Evolutionary conservation across 116 monocot genomes (phyloP), one percentile per base, ranked within the genome.

Genomic region (Papilionanthe hybrid): DNA sequence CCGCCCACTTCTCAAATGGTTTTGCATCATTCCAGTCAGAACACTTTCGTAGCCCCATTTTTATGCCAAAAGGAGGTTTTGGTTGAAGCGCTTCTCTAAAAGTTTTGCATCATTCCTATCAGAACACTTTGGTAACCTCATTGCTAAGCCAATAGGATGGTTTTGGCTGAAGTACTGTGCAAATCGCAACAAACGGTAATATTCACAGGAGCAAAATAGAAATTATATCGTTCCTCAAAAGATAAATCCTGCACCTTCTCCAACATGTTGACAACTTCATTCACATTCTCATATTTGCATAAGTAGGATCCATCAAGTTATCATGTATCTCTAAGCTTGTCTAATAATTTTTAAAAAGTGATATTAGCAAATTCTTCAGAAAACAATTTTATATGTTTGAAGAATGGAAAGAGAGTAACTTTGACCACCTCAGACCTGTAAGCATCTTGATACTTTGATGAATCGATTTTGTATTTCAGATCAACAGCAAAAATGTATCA

Each of bases 141-240:
- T 79, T 4, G 93, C 89, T 50, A 98, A 85, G 75, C 86, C 81
- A 41, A 98, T 94, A 1, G 91, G 98, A 1, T 72, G 85, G 8
- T 88, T 87, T 84, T 93, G 79, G 66, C 94, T 91, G 67, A 91
- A 98, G 17, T 87, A 79, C 13, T 83, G 79, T 17, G 98, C 94
- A 84, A 94, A 98, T 44, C 84, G 89, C 72, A 94, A 72, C 1
- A 98, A 86, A 85, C 94, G 98, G 76, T 83, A 43, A 92, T 89
- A 78, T 98, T 98, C 12, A 94, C 93, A 0, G 98, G 98, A 1
- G 98, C 94, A 77, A 98, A 94, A 81, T 92, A 94, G 58, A 98
- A 98, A 29, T 91, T 98, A 78, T 87, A 98, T 7, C 94, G 85
- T 48, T 98, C 98, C 78, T 92, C 81, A 22, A 98, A 84, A 41